Base-by-base conservation (phyloP, 1,284 basidiomycete species). In the Caloboletus inedulis region DNA sequence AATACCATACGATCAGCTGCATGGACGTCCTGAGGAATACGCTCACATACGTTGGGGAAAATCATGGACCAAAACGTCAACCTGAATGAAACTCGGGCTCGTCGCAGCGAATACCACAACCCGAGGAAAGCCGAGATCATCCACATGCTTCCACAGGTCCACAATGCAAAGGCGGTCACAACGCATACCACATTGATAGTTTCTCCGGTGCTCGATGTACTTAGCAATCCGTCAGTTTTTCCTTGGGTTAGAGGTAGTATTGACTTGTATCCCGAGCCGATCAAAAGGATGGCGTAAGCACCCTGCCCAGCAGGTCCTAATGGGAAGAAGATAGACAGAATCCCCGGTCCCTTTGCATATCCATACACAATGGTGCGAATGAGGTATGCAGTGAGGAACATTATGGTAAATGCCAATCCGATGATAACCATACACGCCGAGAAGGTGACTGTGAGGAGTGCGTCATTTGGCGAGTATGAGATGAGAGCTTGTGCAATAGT, bases 291-390 rank as follows among this genome's bases (percentile, higher is more conserved):
- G 6, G 77, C 73, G 55, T 70, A 77, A 5, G 79, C 80, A 23
- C 82, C 80, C 57, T 84, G 87, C 7, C 84, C 87, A 46, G 80
- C 71, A 3, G 82, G 77, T 2, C 81, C 80, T 3, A 82, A 61
- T 6, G 78, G 78, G 30, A 82, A 68, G 65, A 90, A 89, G 7
- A 80, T 73, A 3, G 82, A 83, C 36, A 86, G 69, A 34, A 89
- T 75, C 2, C 75, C 69, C 10, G 66, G 68, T 2, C 78, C 74
- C 0, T 75, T 66, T 1, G 77, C 71, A 42, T 78, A 71, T 9
- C 81, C 80, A 54, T 77, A 61, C 13, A 76, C 57, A 46, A 82
- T 71, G 5, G 80, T 69, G 18, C 76, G 75, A 35, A 76, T 59
- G 31, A 80, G 59, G 55, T 82, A 81, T 23, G 76, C 68, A 0